Evolutionary conservation across 2,329 filamentous ascomycete species (phyloP).

Genomic region (Apiospora saccharicola): DNA sequence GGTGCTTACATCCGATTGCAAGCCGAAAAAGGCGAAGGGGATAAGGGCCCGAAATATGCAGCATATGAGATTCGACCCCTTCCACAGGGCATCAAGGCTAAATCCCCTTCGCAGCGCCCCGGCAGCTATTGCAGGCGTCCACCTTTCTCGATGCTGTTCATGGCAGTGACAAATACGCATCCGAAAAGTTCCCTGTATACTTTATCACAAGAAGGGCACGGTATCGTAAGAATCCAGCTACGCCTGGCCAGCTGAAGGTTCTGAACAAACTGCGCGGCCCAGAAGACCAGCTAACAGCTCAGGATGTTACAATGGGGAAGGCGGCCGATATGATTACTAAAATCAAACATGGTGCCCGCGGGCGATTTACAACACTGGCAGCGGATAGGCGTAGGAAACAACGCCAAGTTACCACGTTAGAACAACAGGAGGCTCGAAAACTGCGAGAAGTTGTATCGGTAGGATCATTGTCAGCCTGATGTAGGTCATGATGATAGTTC

Average conservation of each 20-base stretch:
- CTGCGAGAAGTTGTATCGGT: slow-evolving; percentile 62
- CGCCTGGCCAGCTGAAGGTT: slow-evolving; percentile 70
- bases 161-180: slow-evolving; percentile 83
- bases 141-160: slow-evolving; percentile 80
- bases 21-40: slow-evolving; percentile 42
- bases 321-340: slow-evolving; percentile 94
- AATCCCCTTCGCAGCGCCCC: slow-evolving; percentile 71
- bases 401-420: slow-evolving; percentile 48
- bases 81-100: slow-evolving; percentile 50
- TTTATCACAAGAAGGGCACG: slow-evolving; percentile 71
- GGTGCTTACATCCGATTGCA: slow-evolving; percentile 69
- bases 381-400: slow-evolving; percentile 59
- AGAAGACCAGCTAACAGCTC: slow-evolving; percentile 59
- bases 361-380: slow-evolving; percentile 62
- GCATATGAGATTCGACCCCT: slow-evolving; percentile 58
- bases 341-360: slow-evolving; percentile 81
- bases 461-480: slow-evolving; percentile 54
- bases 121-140: slow-evolving; percentile 68
- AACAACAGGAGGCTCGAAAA: slow-evolving; percentile 46
- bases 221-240: slow-evolving; percentile 76
- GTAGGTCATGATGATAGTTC: background rate
- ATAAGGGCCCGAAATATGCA: slow-evolving; percentile 45
- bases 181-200: slow-evolving; percentile 67
- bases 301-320: slow-evolving; percentile 77
- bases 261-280: slow-evolving; percentile 70